Percentiles rank a stretch among this genome's conserved stretches.
These are phyloP conservation scores for Lentinula edodes DNA, from an alignment of 768 basidiomycete species.

Conservation along the genomic window DNA sequence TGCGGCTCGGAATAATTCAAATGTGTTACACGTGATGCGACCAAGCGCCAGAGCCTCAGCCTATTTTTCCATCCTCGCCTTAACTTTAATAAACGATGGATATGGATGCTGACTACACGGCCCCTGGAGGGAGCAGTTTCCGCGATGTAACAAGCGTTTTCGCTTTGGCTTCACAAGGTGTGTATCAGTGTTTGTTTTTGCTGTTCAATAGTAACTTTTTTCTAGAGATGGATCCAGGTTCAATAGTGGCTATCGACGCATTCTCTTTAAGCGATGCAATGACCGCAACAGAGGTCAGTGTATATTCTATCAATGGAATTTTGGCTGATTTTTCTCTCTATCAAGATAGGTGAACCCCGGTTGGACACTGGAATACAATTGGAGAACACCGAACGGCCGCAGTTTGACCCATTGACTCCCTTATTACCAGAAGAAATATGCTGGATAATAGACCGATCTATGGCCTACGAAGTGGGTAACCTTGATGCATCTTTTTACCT, in stretches of 20 bases:
- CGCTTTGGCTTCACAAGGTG: constrained; percentile 57
- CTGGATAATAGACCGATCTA: constrained; percentile 77
- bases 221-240: constrained; percentile 55
- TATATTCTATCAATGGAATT: constrained; percentile 3
- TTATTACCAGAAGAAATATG: constrained; percentile 78
- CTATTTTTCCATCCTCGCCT: too few relatives aligned
- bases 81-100: constrained; percentile 9
- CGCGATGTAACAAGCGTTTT: constrained; percentile 61
- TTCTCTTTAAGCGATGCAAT: constrained; percentile 86
- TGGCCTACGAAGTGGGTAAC: constrained; percentile 69
- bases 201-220: constrained; percentile 8
- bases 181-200: constrained; percentile 11
- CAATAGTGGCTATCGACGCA: constrained; percentile 59
- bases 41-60: not conserved
- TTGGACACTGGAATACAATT: constrained; percentile 75
- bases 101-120: not conserved
- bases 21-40: not conserved
- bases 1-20: too few relatives aligned
- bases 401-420: constrained; percentile 59
- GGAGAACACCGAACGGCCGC: constrained; percentile 31
- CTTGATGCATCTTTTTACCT: not conserved
- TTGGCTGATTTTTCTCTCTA: constrained; percentile 3
- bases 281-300: constrained; percentile 79
- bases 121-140: constrained; percentile 57
- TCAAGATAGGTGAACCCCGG: constrained; percentile 82